A percentile compares a stretch with the other conserved stretches of the same genome.
Conservation (phyloP, 495 filamentous ascomycete genomes). For the Bathelium albidoporum region DNA sequence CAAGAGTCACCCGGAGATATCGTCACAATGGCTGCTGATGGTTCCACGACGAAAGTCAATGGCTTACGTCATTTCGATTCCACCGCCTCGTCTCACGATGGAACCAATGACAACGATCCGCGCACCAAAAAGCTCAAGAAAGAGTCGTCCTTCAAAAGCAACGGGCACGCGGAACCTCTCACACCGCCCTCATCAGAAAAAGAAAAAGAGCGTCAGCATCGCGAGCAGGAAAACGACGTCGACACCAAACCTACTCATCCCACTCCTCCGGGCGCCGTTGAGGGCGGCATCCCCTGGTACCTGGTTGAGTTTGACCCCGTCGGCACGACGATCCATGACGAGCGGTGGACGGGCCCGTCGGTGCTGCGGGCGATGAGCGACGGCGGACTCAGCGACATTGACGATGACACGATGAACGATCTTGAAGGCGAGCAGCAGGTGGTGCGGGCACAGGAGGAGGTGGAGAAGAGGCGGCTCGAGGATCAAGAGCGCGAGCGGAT, state of each 20-base stretch:
- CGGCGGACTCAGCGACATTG: conserved; percentile 68
- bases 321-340: conserved; percentile 66
- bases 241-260: background rate
- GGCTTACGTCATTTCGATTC: background rate
- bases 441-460: background rate
- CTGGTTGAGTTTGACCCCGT: conserved; percentile 67
- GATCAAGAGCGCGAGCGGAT: conserved; percentile 29
- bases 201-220: conserved; percentile 6
- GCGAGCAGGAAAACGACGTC: conserved; percentile 6
- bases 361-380: conserved; percentile 71
- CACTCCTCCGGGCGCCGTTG: conserved; percentile 16
- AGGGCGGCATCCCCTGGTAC: conserved; percentile 83
- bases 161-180: conserved; percentile 13
- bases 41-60: background rate
- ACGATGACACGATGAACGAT: conserved; percentile 72
- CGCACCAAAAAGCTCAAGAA: conserved; percentile 6
- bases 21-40: background rate
- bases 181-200: conserved; percentile 21
- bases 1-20: background rate
- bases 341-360: conserved; percentile 67
- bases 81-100: conserved; percentile 2
- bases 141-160: conserved; percentile 7
- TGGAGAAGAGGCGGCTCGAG: conserved; percentile 20
- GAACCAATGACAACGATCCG: conserved; percentile 2
- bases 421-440: conserved; percentile 35